phyloP scores from a whole-genome alignment of 768 basidiomycete species.

The Tricholoma bakamatsutake region DNA sequence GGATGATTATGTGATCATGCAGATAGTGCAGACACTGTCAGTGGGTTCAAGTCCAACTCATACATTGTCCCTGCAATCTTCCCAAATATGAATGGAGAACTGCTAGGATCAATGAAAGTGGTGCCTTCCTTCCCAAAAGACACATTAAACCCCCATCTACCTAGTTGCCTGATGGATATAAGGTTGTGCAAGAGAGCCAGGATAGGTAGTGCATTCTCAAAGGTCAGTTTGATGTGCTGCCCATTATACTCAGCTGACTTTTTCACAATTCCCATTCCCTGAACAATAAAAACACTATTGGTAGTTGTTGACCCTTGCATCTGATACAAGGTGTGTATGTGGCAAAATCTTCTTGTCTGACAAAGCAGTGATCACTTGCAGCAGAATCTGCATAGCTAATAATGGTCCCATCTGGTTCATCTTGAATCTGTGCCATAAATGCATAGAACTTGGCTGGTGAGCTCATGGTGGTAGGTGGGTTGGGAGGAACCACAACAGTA shows the following conservation, averaged over 20 bases:
- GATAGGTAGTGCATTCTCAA: neutral
- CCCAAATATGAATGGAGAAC: neutral
- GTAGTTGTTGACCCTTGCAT: conserved; percentile 4
- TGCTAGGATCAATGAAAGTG: neutral
- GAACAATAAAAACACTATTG: neutral
- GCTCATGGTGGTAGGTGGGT: too few species aligned
- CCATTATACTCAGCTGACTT: neutral
- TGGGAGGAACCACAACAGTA: neutral
- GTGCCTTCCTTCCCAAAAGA: conserved; percentile 4
- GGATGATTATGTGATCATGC: neutral
- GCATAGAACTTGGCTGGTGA: neutral
- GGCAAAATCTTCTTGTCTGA: neutral
- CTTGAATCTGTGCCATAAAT: neutral
- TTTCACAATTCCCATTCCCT: neutral
- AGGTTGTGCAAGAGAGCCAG: conserved; percentile 16
- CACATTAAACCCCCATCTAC: neutral
- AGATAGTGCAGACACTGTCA: neutral
- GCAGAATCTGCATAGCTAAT: neutral
- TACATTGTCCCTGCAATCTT: neutral
- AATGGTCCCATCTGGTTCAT: neutral
- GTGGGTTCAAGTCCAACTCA: neutral
- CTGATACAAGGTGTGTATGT: neutral
- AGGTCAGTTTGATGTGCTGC: neutral
- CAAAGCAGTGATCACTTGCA: neutral
- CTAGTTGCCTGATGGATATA: conserved; percentile 11